Percentiles rank a stretch among this genome's conserved stretches.
These are phyloP conservation scores for Hypoxylon sp. DNA, from an alignment of 2,329 filamentous ascomycete species.

Conservation along the genomic window DNA sequence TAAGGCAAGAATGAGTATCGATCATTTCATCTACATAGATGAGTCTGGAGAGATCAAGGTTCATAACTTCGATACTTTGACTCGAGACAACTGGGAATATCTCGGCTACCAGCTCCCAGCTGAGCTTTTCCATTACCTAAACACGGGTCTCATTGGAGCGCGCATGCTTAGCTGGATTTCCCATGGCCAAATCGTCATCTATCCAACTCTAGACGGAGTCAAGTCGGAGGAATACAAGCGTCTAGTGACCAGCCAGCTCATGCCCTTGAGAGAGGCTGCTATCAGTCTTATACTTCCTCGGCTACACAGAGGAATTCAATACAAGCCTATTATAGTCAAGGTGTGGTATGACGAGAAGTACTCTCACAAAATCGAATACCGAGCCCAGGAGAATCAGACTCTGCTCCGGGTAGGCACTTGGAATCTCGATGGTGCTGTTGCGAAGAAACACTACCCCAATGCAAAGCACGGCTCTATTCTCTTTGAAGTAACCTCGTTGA, in stretches of 20 bases:
- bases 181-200: constrained; percentile 81
- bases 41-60: constrained; percentile 83
- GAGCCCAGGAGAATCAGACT: constrained; percentile 64
- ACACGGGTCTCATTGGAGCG: constrained; percentile 83
- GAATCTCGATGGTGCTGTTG: constrained; percentile 77
- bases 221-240: constrained; percentile 84
- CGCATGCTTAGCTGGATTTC: constrained; percentile 87
- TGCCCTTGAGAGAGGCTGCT: constrained; percentile 81
- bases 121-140: constrained; percentile 92
- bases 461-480: constrained; percentile 64
- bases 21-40: constrained; percentile 88
- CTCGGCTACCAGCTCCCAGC: constrained; percentile 90
- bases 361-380: constrained; percentile 77
- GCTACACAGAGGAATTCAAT: constrained; percentile 86
- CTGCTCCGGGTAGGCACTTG: constrained; percentile 70
- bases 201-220: constrained; percentile 88
- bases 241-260: constrained; percentile 81
- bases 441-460: constrained; percentile 65
- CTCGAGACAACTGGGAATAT: constrained; percentile 89
- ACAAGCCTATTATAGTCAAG: constrained; percentile 81
- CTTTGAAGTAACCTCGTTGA: constrained; percentile 77
- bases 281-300: constrained; percentile 84
- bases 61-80: constrained; percentile 79
- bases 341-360: constrained; percentile 87
- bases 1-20: constrained; percentile 86